Base-by-base conservation (phyloP, 768 basidiomycete species). In the Mrakia gelida region DNA sequence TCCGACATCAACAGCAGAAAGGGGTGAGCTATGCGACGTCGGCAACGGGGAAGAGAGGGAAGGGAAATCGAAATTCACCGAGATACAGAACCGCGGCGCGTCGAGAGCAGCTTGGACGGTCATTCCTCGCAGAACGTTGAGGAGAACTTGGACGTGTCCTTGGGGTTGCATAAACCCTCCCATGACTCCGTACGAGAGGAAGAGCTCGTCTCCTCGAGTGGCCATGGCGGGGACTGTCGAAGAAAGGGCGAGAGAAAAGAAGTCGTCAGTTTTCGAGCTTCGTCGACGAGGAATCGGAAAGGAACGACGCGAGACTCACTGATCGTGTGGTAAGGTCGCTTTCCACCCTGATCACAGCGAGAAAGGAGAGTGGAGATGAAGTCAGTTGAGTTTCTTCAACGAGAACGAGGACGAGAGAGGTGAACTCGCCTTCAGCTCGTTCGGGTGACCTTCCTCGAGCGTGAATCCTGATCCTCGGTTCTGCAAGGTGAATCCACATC, bases 41-140 rank as follows among this genome's bases (percentile, higher is more conserved):
- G 15, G 11, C 5, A 45, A 45, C 4, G 45, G 9, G 11, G 15
- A 1, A 18, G 49, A 52, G 18, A 21, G 49, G n/a, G 18, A 52
- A 16, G 15, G 21, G 18, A 52, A 7, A 21, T 10, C 45, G 11
- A 10, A 45, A 1, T 16, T 21, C 16, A 52, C 78, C 21, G 94
- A 95, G 77, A 98, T 98, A 83, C 95, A 98, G 86, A 98, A 97
- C 21, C 96, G 90, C 13, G 95, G 96, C 0, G 94, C 92, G 84
- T 98, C 96, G 54, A 99, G 88, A 21, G 95, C 92, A 4, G 92
- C 90, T 85, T 99, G 97, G 0, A 90, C 88, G 2, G 90, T 92
- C 84, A 90, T 93, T 2, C 95, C 95, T 67, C 94, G 89, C 38
- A 98, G 88, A 73, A 97, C 88, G 82, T 95, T 97, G 41, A 98